Base-by-base conservation (phyloP, 495 filamentous ascomycete genomes). In the Penicillium lagena region DNA sequence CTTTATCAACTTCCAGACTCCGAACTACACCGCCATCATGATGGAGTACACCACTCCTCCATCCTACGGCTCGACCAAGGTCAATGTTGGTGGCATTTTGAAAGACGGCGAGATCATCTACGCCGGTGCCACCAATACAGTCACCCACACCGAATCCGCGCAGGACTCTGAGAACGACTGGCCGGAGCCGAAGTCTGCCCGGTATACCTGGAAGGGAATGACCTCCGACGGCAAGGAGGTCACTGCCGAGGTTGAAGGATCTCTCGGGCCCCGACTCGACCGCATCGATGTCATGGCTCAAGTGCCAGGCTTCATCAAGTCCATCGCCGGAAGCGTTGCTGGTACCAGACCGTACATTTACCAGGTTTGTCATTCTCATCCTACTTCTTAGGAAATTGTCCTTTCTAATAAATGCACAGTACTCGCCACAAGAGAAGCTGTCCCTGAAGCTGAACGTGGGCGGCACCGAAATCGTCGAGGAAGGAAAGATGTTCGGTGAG, bases 31-130 rank as follows among this genome's bases (percentile, higher is more conserved):
- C 11, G 91, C 90, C 22, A 61, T 93, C 44, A 77, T 96, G 78
- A 98, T 98, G 93, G 86, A 97, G 64, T 98, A 76, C 66, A 95
- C 82, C 15, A 98, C 93, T 1, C 93, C 93, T n/a, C 81, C 86
- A 7, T 95, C 90, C 6, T 98, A 98, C 54, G 93, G 89, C 29
- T 82, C 82, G 27, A 94, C 89, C n/a, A 71, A 74, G 17, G 90
- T 98, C 37, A 88, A 78, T 46, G 87, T 96, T 22, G 85, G 89
- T 40, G 87, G 82, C 41, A 76, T 98, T 38, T 78, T 79, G 39
- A 89, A 82, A 50, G 87, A 95, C 42, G 86, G 77, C 9, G 80
- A 89, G 62, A 80, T 97, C 37, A 62, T 98, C 40, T 79, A 75
- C 29, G 91, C 83, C 22, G 86, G 87, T 13, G 64, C 74, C 22